These are phyloP conservation scores for Ophiostoma novo-ulmi DNA, from an alignment of 2,329 filamentous ascomycete species.

Conservation along the genomic window DNA sequence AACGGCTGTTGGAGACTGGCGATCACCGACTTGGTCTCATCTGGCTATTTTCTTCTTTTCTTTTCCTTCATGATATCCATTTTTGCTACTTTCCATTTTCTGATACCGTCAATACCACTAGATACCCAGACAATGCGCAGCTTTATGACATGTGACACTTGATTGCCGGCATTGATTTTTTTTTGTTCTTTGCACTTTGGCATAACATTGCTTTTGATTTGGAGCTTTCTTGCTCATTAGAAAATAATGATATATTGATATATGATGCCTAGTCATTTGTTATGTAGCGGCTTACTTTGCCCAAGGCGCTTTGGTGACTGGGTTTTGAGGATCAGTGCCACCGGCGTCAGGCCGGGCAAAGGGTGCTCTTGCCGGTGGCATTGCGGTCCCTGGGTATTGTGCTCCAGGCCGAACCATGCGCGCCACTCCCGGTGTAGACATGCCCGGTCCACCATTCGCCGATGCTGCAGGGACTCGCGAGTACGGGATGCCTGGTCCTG, in stretches of 20 bases:
- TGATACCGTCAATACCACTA: constrained; percentile 22
- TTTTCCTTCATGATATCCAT: constrained; percentile 27
- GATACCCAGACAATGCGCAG: constrained; percentile 20
- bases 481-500: constrained; percentile 36
- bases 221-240: not conserved
- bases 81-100: constrained; percentile 17
- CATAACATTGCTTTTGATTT: not conserved
- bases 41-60: constrained; percentile 18
- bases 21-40: not conserved
- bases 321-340: constrained; percentile 22
- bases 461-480: constrained; percentile 32
- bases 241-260: not conserved
- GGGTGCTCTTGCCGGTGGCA: constrained; percentile 13
- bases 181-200: not conserved
- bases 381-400: not conserved
- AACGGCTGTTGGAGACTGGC: not conserved
- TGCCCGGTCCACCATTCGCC: not conserved
- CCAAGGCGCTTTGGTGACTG: constrained; percentile 45
- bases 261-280: not conserved
- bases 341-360: not conserved
- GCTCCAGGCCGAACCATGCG: constrained; percentile 6
- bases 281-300: constrained; percentile 31
- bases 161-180: not conserved
- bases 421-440: not conserved
- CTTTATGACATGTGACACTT: not conserved